Evolutionary conservation across 768 basidiomycete genomes (phyloP).

Genomic region (Clathrus columnatus): DNA sequence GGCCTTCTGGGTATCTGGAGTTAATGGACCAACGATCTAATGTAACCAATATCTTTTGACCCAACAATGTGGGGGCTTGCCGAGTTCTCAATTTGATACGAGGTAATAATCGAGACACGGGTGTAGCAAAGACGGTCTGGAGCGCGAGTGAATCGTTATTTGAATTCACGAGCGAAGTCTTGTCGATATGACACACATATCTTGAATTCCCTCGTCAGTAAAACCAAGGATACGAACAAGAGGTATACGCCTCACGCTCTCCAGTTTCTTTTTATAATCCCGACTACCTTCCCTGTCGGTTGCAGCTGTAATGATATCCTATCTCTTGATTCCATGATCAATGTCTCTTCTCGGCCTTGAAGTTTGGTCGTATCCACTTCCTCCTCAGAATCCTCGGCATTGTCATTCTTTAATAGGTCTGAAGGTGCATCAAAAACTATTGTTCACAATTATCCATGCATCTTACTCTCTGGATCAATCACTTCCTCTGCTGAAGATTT

Average conservation of each 20-base stretch:
- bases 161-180: conserved; percentile 73
- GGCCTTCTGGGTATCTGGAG: conserved; percentile 91
- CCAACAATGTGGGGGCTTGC: conserved; percentile 79
- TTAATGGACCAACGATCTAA: conserved; percentile 88
- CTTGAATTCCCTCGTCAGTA: conserved; percentile 27
- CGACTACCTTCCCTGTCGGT: conserved; percentile 88
- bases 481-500: conserved; percentile 88
- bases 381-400: conserved; percentile 63
- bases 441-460: not conserved
- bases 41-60: conserved; percentile 92
- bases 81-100: conserved; percentile 92
- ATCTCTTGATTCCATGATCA: conserved; percentile 19
- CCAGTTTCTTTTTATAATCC: conserved; percentile 94
- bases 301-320: conserved; percentile 49
- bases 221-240: conserved; percentile 3
- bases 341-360: conserved; percentile 34
- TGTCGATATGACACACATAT: conserved; percentile 93
- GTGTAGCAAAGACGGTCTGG: conserved; percentile 91
- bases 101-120: conserved; percentile 84
- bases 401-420: conserved; percentile 80
- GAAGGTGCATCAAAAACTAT: conserved; percentile 37
- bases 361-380: conserved; percentile 34
- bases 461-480: conserved; percentile 82
- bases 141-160: conserved; percentile 71
- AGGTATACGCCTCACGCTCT: conserved; percentile 55